Evolutionary conservation across 441 rosid species (phyloP).

Genomic region (Euphorbia corollata): DNA sequence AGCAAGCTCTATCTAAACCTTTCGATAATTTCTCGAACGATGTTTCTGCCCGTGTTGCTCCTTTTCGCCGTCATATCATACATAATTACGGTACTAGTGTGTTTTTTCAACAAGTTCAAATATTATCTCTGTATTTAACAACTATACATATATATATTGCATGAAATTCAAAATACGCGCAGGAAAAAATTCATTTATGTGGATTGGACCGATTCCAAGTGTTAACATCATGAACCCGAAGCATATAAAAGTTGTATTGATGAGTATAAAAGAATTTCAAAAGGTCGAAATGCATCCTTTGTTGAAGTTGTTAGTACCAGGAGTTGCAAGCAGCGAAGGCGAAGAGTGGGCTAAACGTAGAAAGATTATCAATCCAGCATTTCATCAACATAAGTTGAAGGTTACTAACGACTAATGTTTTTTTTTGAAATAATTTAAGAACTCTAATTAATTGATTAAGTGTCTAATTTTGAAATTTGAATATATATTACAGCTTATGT

Average conservation of each 20-base stretch:
- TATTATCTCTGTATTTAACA: no score
- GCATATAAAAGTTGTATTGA: slow-evolving; percentile 25
- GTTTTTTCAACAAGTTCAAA: no score
- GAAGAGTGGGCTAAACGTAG: slow-evolving; percentile 43
- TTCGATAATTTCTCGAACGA: neutral
- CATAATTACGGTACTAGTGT: slow-evolving; percentile 16
- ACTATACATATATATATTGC: neutral
- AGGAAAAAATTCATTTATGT: slow-evolving; percentile 30
- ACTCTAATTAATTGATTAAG: neutral
- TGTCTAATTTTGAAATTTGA: neutral
- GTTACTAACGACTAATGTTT: slow-evolving; percentile 11
- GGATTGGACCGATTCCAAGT: slow-evolving; percentile 32
- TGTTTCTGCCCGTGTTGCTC: slow-evolving; percentile 15
- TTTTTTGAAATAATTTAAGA: no score
- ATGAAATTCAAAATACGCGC: neutral
- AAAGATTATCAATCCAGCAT: slow-evolving; percentile 44
- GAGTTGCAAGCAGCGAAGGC: slow-evolving; percentile 29
- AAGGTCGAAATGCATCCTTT: slow-evolving; percentile 18
- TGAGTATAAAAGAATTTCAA: slow-evolving; percentile 18
- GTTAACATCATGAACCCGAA: slow-evolving; percentile 29
- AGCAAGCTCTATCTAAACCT: neutral
- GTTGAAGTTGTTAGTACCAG: slow-evolving; percentile 23
- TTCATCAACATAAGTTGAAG: slow-evolving; percentile 44
- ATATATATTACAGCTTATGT: slow-evolving; percentile 12
- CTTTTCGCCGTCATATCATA: slow-evolving; percentile 11